Evolutionary conservation across 371 early-diverging fungal species (phyloP).

Genomic region (Gilbertella persicaria): DNA sequence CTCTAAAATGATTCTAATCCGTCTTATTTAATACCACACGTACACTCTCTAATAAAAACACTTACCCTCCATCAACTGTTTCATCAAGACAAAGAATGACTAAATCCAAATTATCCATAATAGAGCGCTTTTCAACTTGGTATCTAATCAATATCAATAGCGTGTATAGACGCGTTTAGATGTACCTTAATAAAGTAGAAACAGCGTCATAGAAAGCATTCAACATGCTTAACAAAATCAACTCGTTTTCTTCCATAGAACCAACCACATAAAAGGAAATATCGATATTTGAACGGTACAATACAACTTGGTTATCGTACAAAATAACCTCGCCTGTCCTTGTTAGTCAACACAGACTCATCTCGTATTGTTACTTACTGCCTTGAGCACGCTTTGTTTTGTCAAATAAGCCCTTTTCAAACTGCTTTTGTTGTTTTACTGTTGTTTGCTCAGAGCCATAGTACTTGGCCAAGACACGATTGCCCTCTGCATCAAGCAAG

Average conservation of each 20-base stretch:
- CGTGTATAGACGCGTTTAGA: background rate
- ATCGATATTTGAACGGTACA: slow-evolving; percentile 85
- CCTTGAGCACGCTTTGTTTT: slow-evolving; percentile 81
- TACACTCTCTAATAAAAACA: too few relatives aligned
- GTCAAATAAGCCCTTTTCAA: slow-evolving; percentile 90
- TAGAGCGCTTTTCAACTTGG: slow-evolving; percentile 88
- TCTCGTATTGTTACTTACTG: slow-evolving; percentile 11
- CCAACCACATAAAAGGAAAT: slow-evolving; percentile 92
- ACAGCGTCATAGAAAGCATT: slow-evolving; percentile 86
- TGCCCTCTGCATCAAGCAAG: slow-evolving; percentile 91
- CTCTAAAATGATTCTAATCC: slow-evolving; percentile 77
- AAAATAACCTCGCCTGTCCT: slow-evolving; percentile 82
- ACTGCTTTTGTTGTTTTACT: slow-evolving; percentile 85
- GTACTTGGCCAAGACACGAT: slow-evolving; percentile 92
- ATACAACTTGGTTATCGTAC: slow-evolving; percentile 87
- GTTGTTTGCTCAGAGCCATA: slow-evolving; percentile 64
- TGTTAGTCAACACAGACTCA: background rate
- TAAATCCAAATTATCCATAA: slow-evolving; percentile 90
- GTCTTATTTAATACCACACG: too few relatives aligned
- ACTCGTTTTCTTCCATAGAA: slow-evolving; percentile 92
- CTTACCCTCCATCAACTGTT: slow-evolving; percentile 93
- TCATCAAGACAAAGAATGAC: slow-evolving; percentile 93
- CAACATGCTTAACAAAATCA: slow-evolving; percentile 79
- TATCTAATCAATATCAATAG: slow-evolving; percentile 48
- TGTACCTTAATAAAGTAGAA: slow-evolving; percentile 78